These are phyloP conservation scores for Plasmodium gaboni DNA, from an alignment of 169 alveolate species.

Conservation along the genomic window DNA sequence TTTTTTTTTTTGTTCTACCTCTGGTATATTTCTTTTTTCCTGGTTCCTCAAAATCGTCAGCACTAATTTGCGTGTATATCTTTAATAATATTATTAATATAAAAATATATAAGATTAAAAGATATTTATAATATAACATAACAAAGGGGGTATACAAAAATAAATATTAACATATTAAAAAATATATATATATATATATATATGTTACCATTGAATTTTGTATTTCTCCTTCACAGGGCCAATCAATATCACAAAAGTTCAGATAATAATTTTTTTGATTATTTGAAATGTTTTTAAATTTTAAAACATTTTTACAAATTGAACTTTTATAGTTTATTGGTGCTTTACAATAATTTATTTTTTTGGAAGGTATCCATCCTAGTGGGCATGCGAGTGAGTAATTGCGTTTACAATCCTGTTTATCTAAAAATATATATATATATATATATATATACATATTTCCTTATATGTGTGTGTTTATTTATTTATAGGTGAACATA, in stretches of 20 bases:
- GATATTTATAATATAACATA: neutral
- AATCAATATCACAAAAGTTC: conserved; percentile 54
- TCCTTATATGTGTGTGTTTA: no score
- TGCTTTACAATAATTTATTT: conserved; percentile 50
- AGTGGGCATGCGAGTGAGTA: conserved; percentile 59
- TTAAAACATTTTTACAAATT: conserved; percentile 25
- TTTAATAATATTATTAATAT: no score
- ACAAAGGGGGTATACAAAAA: neutral
- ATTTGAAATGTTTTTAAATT: conserved; percentile 59
- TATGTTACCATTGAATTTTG: conserved; percentile 40
- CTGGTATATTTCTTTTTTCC: neutral
- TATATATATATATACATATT: no score
- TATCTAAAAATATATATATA: conserved; percentile 2
- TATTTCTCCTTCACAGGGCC: conserved; percentile 72
- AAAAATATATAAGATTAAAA: no score
- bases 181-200: neutral
- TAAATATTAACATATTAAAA: neutral
- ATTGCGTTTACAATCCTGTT: conserved; percentile 33
- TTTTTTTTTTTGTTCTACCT: neutral
- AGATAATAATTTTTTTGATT: conserved; percentile 46
- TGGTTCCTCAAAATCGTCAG: neutral
- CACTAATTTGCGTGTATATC: no score
- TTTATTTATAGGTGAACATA: neutral
- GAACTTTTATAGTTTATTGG: conserved; percentile 50
- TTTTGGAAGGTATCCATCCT: conserved; percentile 55